These are phyloP conservation scores for Eutypa lata DNA, from an alignment of 2,329 filamentous ascomycete species.

Conservation along the genomic window DNA sequence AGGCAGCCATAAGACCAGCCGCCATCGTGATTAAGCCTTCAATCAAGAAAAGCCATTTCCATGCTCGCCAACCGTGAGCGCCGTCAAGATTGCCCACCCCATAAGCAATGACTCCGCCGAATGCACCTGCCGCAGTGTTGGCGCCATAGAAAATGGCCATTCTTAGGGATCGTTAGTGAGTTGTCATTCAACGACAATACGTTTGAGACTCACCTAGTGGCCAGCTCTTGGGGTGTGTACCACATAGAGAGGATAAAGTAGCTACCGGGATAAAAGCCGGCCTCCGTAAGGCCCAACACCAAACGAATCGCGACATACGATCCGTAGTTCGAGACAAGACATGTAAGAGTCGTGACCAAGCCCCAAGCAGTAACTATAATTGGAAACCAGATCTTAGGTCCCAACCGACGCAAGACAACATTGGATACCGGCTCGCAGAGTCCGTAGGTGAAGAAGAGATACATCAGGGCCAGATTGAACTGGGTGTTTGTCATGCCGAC, in stretches of 20 bases:
- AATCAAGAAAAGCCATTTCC: slow-evolving; percentile 30
- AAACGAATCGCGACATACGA: slow-evolving; percentile 12
- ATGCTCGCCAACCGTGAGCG: slow-evolving; percentile 27
- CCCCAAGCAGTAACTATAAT: slow-evolving; percentile 12
- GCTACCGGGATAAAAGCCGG: slow-evolving; percentile 20
- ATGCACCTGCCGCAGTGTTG: slow-evolving; percentile 32
- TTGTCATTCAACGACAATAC: too few species aligned
- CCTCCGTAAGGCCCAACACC: slow-evolving; percentile 18
- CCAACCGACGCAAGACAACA: slow-evolving; percentile 32
- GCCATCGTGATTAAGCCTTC: slow-evolving; percentile 17
- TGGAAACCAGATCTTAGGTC: slow-evolving; percentile 31
- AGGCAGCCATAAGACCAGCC: slow-evolving; percentile 6
- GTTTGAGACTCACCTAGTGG: slow-evolving; percentile 8
- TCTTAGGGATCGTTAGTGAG: too few species aligned
- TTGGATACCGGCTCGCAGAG: slow-evolving; percentile 17
- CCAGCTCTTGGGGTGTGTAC: slow-evolving; percentile 18
- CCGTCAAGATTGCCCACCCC: slow-evolving; percentile 32
- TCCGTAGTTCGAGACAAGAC: slow-evolving; percentile 10
- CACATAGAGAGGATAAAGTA: slow-evolving; percentile 20
- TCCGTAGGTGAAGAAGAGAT: slow-evolving; percentile 25
- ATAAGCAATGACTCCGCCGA: slow-evolving; percentile 36
- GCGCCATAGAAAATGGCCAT: slow-evolving; percentile 26
- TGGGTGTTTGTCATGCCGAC: slow-evolving; percentile 13
- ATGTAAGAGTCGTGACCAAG: slow-evolving; percentile 8
- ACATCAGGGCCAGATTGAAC: slow-evolving; percentile 30